A percentile compares a stretch with the other conserved stretches of the same genome.
Evolutionary conservation across 2,329 filamentous ascomycete species (phyloP).

Genomic region (Hirsutella rhossiliensis): DNA sequence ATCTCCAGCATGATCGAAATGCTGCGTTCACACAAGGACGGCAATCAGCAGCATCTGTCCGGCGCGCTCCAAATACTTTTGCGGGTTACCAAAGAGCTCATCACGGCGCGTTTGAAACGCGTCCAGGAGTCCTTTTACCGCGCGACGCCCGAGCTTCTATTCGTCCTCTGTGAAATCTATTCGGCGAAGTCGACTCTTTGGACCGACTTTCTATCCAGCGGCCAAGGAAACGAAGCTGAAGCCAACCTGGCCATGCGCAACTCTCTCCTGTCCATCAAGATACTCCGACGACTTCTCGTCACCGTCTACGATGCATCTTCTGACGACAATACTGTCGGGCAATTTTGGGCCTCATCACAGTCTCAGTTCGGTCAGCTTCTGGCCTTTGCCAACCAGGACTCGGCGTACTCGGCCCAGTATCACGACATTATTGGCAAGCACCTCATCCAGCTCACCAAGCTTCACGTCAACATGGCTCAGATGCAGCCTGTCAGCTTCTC

Average conservation of each 20-base stretch:
- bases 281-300: slow-evolving; percentile 66
- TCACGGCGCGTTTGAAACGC: slow-evolving; percentile 62
- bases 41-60: slow-evolving; percentile 53
- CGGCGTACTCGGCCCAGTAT: slow-evolving; percentile 38
- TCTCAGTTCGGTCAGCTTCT: slow-evolving; percentile 70
- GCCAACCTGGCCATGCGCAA: slow-evolving; percentile 57
- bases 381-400: slow-evolving; percentile 44
- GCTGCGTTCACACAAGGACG: slow-evolving; percentile 40
- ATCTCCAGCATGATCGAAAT: slow-evolving; percentile 49
- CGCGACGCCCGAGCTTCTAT: slow-evolving; percentile 73
- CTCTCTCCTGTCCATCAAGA: slow-evolving; percentile 68
- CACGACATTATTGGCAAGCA: slow-evolving; percentile 68
- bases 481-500: slow-evolving; percentile 73
- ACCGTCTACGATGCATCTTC: slow-evolving; percentile 77
- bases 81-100: slow-evolving; percentile 81
- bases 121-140: slow-evolving; percentile 68
- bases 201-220: slow-evolving; percentile 47
- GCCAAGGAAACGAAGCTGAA: slow-evolving; percentile 44
- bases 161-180: slow-evolving; percentile 68
- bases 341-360: slow-evolving; percentile 72
- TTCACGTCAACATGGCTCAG: slow-evolving; percentile 78
- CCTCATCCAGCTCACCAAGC: slow-evolving; percentile 77
- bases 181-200: slow-evolving; percentile 59
- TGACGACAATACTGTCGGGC: slow-evolving; percentile 59
- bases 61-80: slow-evolving; percentile 68